These are phyloP conservation scores for Serendipita sp. DNA, from an alignment of 768 basidiomycete genomes.

Conservation along the genomic window DNA sequence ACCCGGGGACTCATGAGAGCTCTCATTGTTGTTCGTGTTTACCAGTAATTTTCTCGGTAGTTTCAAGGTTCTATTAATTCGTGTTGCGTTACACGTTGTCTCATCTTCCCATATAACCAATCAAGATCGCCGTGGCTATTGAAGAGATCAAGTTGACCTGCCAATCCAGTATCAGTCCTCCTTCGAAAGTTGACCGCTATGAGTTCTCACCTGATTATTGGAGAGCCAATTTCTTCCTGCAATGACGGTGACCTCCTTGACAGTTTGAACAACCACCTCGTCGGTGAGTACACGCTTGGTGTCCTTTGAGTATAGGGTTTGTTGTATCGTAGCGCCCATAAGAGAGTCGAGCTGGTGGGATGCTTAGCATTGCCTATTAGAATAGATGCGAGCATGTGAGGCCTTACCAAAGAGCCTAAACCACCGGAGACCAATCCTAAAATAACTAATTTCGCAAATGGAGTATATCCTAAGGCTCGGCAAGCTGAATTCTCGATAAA, in stretches of 20 bases:
- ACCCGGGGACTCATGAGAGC: neutral
- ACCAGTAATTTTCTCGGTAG: no score
- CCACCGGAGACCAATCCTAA: conserved; percentile 57
- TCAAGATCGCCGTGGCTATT: conserved; percentile 21
- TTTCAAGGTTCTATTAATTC: no score
- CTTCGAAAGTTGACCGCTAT: neutral
- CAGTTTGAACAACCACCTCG: conserved; percentile 19
- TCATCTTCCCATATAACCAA: conserved; percentile 20
- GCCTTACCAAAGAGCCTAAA: conserved; percentile 60
- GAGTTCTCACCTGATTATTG: conserved; percentile 59
- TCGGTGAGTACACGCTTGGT: conserved; percentile 52
- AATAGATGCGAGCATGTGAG: neutral
- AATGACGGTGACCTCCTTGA: conserved; percentile 27
- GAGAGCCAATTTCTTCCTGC: conserved; percentile 52
- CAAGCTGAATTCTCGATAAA: conserved; percentile 47
- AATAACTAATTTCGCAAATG: conserved; percentile 29
- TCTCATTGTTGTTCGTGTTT: no score
- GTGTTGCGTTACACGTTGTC: neutral
- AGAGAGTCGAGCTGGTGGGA: conserved; percentile 59
- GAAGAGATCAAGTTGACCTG: conserved; percentile 33
- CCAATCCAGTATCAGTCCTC: neutral
- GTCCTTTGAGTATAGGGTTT: conserved; percentile 50
- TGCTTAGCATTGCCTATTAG: neutral
- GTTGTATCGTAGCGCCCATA: conserved; percentile 74
- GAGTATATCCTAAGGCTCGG: conserved; percentile 21